Evolutionary conservation across 2,329 filamentous ascomycete species (phyloP), one percentile per base, ranked within the genome.

Genomic region (Pseudogymnoascus sp.): DNA sequence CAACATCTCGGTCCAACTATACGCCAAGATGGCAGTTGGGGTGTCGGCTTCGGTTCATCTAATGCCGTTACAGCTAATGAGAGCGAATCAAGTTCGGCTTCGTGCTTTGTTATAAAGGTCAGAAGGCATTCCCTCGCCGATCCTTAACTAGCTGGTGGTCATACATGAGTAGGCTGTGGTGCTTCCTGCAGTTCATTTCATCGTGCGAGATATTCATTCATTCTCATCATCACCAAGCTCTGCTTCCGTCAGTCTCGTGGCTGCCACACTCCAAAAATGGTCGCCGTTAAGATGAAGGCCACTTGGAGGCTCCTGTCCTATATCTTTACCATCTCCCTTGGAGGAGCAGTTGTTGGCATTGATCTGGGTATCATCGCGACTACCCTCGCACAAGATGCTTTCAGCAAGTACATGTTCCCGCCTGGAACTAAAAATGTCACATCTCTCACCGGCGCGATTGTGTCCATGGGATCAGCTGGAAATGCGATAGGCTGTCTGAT

Each of bases 61-160:
- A 9, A 34, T 56, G 28, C 49, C 49, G 49, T 16, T 56, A 9
- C 25, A 56, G 49, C 3, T 28, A 11, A 34, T 34, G 25, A 56
- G 25, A 56, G 25, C 49, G 49, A 56, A 56, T 56, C 49, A 56
- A 56, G 25, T 1, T 7, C 5, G 3, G 25, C 49, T 34, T 56
- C 28, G 49, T 56, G 49, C 28, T 56, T 56, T 56, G 49, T 34
- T 56, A 56, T 56, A 56, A 56, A 56, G 49, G 28, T 56, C 49
- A 56, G 49, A 56, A 56, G 49, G 49, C 49, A 34, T 21, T 12
- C n/a, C 8, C 3, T 34, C 12, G 49, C 49, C 28, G 49, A 56
- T 56, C 49, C 49, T 56, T 34, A 34, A 56, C 25, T 56, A 56
- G 25, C 25, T 56, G n/a, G 49, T 56, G 9, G 8, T 28, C 49